Evolutionary conservation across 441 rosid genomes (phyloP), one percentile per base, ranked within the genome.

Genomic region (Gossypium laxum): DNA sequence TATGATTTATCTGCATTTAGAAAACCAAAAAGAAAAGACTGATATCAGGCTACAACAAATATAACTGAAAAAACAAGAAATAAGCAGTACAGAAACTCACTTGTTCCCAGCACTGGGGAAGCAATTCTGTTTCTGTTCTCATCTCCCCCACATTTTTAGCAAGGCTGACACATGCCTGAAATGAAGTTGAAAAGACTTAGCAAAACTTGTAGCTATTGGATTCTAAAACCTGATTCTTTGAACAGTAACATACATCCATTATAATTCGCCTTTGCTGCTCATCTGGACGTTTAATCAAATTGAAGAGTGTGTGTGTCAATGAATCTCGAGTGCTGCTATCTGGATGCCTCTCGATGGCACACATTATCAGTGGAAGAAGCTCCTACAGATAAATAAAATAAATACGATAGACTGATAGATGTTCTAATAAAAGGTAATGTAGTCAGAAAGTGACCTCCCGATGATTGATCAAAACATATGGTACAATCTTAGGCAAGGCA

Each of bases 71-170:
- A 72, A 72, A 70, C 22, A 19, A 24, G 64, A 70, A 58, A 66
- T 47, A 45, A 66, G 30, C 15, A 73, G 58, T 58, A 56, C 38
- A 52, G 69, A 63, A 72, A 80, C 88, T 85, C 77, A 91, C 98
- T 82, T 94, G 97, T 85, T 94, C 98, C 98, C 97, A 94, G 77
- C 98, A 94, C 85, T 94, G 96, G 48, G 96, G 98, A 77, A 94
- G 98, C 77, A 94, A 86, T 72, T 91, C 98, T 59, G 95, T 90
- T 83, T 94, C 98, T 73, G 97, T 94, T 82, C 97, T 88, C 97
- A 90, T 94, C 82, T 94, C 90, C 65, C 98, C 98, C 64, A 94
- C 98, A 84, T 89, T 94, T 85, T 81, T 88, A 43, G 98, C 89
- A 66, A 94, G 96, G 80, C 75, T 85, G 79, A 94, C 96, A 73